phyloP scores from a whole-genome alignment of 2,329 filamentous ascomycete genomes.

The Metarhizium robertsii region DNA sequence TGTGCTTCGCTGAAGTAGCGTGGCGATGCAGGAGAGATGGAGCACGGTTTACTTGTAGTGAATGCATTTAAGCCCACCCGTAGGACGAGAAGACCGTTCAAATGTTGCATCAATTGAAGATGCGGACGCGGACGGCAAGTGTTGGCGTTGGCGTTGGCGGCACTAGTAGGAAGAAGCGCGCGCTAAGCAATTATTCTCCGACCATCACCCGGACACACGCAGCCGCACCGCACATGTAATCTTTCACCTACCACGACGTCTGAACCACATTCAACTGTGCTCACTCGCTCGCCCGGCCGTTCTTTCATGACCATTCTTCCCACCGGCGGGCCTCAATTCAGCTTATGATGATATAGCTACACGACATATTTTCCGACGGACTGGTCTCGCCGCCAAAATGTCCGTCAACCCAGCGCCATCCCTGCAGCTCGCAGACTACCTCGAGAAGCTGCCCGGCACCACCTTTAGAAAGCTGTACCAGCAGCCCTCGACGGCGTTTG shows the following conservation, averaged over 20 bases:
- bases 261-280: background rate
- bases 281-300: background rate
- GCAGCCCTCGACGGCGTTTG: slow-evolving; percentile 89
- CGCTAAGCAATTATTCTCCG: slow-evolving; percentile 2
- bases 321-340: background rate
- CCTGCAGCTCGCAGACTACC: slow-evolving; percentile 70
- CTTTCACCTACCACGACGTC: background rate
- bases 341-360: slow-evolving; percentile 10
- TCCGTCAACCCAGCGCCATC: slow-evolving; percentile 37
- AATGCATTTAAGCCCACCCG: too few relatives aligned
- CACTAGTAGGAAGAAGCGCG: too few relatives aligned
- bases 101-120: too few relatives aligned
- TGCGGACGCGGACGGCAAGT: too few relatives aligned
- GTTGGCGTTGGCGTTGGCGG: too few relatives aligned
- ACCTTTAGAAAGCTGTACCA: slow-evolving; percentile 90
- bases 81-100: too few relatives aligned
- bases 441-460: slow-evolving; percentile 81
- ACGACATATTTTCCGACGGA: slow-evolving; percentile 13
- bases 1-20: too few relatives aligned
- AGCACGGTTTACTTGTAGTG: too few relatives aligned
- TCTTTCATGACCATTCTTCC: background rate
- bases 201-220: slow-evolving; percentile 2
- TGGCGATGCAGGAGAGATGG: too few relatives aligned
- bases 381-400: slow-evolving; percentile 27
- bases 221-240: background rate